Evolutionary conservation across 208 protist species (phyloP).

Genomic region (Trypanosoma melophagium): DNA sequence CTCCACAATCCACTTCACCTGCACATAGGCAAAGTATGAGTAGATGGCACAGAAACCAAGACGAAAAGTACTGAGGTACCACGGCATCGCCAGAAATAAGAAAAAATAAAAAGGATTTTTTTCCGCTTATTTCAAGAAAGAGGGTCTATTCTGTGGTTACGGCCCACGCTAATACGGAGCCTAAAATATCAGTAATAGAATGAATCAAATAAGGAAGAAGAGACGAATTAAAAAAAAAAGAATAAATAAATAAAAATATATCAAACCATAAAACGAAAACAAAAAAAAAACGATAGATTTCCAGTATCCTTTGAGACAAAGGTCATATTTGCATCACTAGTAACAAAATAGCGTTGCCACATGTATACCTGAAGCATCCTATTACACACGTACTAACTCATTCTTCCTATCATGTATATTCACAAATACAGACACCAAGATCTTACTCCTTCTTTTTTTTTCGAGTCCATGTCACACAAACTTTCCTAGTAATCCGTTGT

Average conservation of each 20-base stretch:
- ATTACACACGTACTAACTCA: too few relatives aligned
- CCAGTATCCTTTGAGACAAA: neutral
- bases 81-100: conserved; percentile 52
- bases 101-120: conserved; percentile 3
- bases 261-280: conserved; percentile 4
- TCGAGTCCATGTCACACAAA: neutral
- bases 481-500: conserved; percentile 77
- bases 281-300: neutral
- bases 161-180: neutral
- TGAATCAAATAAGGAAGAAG: neutral
- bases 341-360: too few relatives aligned
- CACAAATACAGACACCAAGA: conserved; percentile 6
- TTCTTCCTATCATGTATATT: conserved; percentile 1
- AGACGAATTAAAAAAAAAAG: neutral
- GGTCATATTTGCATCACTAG: neutral
- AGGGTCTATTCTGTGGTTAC: neutral
- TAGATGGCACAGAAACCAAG: conserved; percentile 74
- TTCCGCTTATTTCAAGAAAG: neutral
- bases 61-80: conserved; percentile 83
- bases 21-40: conserved; percentile 64
- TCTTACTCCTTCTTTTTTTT: conserved; percentile 1
- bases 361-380: too few relatives aligned
- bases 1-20: conserved; percentile 69
- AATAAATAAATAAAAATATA: conserved; percentile 12
- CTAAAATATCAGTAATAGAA: neutral